Evolutionary conservation across 495 filamentous ascomycete species (phyloP), one percentile per base, ranked within the genome.

Genomic region (Aspergillus carlsbadensis): DNA sequence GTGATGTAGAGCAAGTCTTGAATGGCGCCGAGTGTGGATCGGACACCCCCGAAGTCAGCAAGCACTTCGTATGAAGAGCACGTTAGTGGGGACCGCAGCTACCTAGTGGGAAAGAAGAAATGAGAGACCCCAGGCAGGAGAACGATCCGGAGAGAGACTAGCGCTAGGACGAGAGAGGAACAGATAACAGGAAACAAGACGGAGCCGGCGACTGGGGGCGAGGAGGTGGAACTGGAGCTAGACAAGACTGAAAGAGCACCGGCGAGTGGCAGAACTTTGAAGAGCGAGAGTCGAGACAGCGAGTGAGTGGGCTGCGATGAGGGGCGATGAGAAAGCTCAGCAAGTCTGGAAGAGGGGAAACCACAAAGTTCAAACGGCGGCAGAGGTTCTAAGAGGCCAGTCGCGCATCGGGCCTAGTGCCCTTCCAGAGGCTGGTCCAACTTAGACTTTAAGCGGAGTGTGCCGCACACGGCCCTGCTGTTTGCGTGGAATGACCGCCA

Each of bases 111-210:
- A 46, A 44, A 55, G 52, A 52, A 44, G 37, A 52, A 52, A 52
- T n/a, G 41, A 60, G 52, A 47, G 48, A 42, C 42, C 42, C 42
- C 49, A 31, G 40, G 51, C 49, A 54, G 54, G 53, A 58, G 50
- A 58, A 63, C 48, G 54, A 60, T 63, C 57, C 57, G 61, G 57
- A 60, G 61, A 44, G 52, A 60, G 57, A 39, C 58, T 56, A 61
- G 50, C 49, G 42, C 51, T 42, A 54, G 34, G 54, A 34, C 52
- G 45, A 59, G 18, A 36, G 7, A 57, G 44, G 56, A 41, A 39
- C 44, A 58, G 60, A 61, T 61, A 61, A 63, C 48, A 57, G 37
- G 50, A 52, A 49, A 52, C 26, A 40, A 57, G 62, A 64, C 57
- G 62, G 58, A 64, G 57, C 57, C 61, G 61, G 61, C 57, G 61